Conservation (phyloP, 352 stramenopile genomes). For the Saprolegnia parasitica region DNA sequence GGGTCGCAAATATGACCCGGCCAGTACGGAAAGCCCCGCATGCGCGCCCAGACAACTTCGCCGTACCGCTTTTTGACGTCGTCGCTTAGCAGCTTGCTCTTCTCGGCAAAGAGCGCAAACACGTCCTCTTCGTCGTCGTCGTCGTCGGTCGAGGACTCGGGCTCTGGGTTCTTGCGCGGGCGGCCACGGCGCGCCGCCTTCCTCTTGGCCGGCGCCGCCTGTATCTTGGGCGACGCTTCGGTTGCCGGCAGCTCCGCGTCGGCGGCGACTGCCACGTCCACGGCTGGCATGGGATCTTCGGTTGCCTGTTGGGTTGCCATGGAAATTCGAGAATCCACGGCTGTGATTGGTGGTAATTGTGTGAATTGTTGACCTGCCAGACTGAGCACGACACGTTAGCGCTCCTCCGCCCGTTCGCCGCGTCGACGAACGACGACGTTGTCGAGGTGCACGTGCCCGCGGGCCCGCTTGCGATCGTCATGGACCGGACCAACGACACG, state of each 20-base stretch:
- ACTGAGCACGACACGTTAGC: slow-evolving; percentile 21
- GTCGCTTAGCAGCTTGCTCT: neutral
- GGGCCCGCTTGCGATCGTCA: slow-evolving; percentile 61
- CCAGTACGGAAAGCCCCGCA: slow-evolving; percentile 79
- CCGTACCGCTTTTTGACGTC: slow-evolving; percentile 40
- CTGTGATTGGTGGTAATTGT: slow-evolving; percentile 5
- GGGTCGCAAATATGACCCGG: slow-evolving; percentile 69
- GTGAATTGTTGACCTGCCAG: neutral
- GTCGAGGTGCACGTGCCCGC: slow-evolving; percentile 49
- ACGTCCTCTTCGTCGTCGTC: neutral
- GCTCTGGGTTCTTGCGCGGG: neutral
- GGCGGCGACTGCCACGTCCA: neutral
- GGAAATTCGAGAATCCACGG: neutral
- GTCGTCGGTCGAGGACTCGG: neutral
- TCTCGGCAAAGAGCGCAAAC: slow-evolving; percentile 1
- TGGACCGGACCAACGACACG: slow-evolving; percentile 42
- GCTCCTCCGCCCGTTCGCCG: slow-evolving; percentile 6
- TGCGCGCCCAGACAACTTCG: slow-evolving; percentile 76
- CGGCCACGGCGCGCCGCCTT: neutral
- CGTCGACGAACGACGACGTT: slow-evolving; percentile 20
- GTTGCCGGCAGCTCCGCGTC: neutral
- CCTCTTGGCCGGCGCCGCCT: neutral
- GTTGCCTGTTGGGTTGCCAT: neutral
- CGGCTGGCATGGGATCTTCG: no score
- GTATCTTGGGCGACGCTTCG: neutral